Evolutionary conservation across 164 flowering plant genomes (phyloP).

Genomic region (Nelumbo lutea): DNA sequence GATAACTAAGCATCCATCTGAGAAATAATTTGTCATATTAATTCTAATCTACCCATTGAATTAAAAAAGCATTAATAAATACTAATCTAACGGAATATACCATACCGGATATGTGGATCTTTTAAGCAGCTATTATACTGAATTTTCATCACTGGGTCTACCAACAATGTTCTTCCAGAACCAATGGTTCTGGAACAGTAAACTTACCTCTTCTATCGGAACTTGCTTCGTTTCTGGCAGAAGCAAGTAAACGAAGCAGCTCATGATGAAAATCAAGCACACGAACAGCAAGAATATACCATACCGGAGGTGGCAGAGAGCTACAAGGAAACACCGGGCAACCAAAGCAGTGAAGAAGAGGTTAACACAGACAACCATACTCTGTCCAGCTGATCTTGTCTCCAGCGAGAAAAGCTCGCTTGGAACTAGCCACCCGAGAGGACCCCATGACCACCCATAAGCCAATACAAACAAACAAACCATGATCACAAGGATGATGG

Average conservation of each 20-base stretch:
- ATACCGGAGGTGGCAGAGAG: constrained; percentile 72
- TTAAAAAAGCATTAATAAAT: too few species aligned
- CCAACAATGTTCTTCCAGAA: constrained; percentile 54
- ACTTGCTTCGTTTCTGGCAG: constrained; percentile 93
- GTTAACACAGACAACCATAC: constrained; percentile 79
- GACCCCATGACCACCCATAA: constrained; percentile 88
- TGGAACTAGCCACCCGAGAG: constrained; percentile 93
- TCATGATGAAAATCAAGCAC: constrained; percentile 57
- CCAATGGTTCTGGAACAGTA: constrained; percentile 63
- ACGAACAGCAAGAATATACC: constrained; percentile 77
- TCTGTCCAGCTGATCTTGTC: constrained; percentile 88
- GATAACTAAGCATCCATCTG: too few species aligned
- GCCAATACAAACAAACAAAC: constrained; percentile 66
- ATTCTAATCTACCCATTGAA: too few species aligned
- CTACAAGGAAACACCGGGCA: constrained; percentile 73
- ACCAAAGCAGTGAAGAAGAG: constrained; percentile 80
- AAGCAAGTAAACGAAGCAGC: constrained; percentile 64
- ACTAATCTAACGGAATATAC: too few species aligned
- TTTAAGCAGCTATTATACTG: too few species aligned
- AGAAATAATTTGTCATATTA: too few species aligned
- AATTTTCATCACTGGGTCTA: background rate
- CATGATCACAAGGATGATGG: constrained; percentile 52
- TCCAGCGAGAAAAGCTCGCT: constrained; percentile 93
- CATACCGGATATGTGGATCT: too few species aligned
- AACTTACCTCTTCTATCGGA: constrained; percentile 74